Evolutionary conservation across 306 rosid genomes (phyloP), one percentile per base, ranked within the genome.

Genomic region (Prosopis cineraria): DNA sequence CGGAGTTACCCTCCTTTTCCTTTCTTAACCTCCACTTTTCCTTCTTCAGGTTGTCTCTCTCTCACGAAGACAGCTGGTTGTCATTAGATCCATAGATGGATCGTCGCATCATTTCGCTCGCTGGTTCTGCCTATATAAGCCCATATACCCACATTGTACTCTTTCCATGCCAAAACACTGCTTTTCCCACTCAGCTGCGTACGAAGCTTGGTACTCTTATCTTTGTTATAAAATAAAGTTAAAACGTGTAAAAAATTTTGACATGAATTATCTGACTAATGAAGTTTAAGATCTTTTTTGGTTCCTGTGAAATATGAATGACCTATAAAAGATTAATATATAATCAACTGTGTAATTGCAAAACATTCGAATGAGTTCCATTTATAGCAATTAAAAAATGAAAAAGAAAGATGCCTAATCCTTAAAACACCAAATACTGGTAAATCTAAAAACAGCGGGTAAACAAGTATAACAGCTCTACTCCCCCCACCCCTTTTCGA

Each of bases 1-100:
- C 72, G 37, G 30, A 48, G 25, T 39, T 7, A 34, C 69, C 41
- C 66, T 53, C 1, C 76, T 77, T 82, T 72, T 59, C 55, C 73
- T 86, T 86, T 80, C 87, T 86, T 86, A 83, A 69, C 72, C 81
- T 75, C 34, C 76, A 77, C 75, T 82, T 87, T 79, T 82, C 43
- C 80, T 76, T 76, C 40, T 22, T 22, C 7, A 34, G 10, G 47
- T 43, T 7, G 45, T 73, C 71, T 73, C 76, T 66, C 76, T 43
- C 59, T 27, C 76, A 13, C 36, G 2, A 12, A 43, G 39, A 78
- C 75, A 67, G 78, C 65, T 8, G 41, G 30, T 58, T 77, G 25
- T 48, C 81, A 70, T 75, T n/a, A 44, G 7, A 40, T 24, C 62
- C 31, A 55, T n/a, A n/a, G n/a, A n/a, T 65, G 14, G 44, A 63